phyloP scores from a whole-genome alignment of 176 grass and related monocot genomes.

The Raddia distichophylla region DNA sequence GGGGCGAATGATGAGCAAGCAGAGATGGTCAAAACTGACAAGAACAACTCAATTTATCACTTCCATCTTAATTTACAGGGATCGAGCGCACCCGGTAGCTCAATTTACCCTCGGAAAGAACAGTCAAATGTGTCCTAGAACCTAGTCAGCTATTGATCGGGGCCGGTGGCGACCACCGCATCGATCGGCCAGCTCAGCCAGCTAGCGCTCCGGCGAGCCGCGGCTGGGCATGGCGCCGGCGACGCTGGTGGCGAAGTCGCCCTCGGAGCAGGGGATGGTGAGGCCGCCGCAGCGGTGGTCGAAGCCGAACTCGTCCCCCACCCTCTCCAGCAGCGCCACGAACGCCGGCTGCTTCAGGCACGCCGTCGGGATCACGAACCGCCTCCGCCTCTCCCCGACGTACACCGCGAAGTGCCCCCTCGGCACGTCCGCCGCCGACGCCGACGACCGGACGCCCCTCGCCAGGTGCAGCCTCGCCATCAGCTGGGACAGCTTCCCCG shows the following conservation, averaged over 20 bases:
- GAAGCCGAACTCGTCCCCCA: constrained; percentile 69
- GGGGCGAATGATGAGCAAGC: no score
- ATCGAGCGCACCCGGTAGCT: not conserved
- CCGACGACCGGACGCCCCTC: not conserved
- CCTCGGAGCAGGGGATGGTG: constrained; percentile 54
- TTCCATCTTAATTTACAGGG: constrained; percentile 7
- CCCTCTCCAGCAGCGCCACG: constrained; percentile 50
- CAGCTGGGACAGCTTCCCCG: constrained; percentile 54
- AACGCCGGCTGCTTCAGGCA: constrained; percentile 60
- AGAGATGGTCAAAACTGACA: not conserved
- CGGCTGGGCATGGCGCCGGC: not conserved
- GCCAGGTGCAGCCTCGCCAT: constrained; percentile 49
- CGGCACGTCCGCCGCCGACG: constrained; percentile 36
- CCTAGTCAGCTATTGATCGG: not conserved
- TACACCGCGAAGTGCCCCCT: constrained; percentile 61
- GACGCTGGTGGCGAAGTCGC: constrained; percentile 41
- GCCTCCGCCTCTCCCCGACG: constrained; percentile 52
- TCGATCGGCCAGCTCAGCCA: not conserved
- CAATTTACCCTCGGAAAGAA: not conserved
- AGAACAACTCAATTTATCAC: not conserved
- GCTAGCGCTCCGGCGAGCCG: not conserved
- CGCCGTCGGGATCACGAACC: constrained; percentile 60
- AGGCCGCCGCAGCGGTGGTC: constrained; percentile 56
- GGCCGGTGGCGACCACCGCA: constrained; percentile 4
- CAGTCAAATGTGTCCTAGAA: constrained; percentile 1